phyloP scores from a whole-genome alignment of 2,329 filamentous ascomycete species.

The Dryadomyces quercivorus region DNA sequence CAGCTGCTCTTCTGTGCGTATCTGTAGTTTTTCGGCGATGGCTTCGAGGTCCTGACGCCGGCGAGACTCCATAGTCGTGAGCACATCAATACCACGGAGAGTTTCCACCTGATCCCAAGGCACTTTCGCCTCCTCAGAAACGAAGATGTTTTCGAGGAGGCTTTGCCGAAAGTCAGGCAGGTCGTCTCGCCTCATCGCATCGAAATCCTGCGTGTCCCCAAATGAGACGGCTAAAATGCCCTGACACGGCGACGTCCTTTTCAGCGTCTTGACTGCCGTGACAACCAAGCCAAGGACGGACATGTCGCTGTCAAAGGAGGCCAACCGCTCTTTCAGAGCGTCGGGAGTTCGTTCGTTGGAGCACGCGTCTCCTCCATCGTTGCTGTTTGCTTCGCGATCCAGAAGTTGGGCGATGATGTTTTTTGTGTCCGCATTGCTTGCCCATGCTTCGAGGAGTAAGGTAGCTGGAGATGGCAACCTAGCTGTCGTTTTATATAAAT shows the following conservation, averaged over 20 bases:
- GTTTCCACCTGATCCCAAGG: constrained; percentile 6
- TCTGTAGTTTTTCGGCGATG: constrained; percentile 4
- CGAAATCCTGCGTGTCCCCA: background rate
- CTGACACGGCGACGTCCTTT: background rate
- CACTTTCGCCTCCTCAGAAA: constrained; percentile 4
- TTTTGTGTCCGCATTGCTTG: constrained; percentile 4
- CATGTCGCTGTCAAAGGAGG: constrained; percentile 8
- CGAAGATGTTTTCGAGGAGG: constrained; percentile 6
- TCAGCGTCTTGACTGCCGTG: constrained; percentile 7
- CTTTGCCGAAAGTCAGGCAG: background rate
- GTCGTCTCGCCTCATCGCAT: background rate
- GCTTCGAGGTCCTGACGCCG: constrained; percentile 8
- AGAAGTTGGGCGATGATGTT: constrained; percentile 5
- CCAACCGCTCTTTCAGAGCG: background rate
- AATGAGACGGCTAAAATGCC: background rate
- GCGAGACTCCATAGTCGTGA: constrained; percentile 8
- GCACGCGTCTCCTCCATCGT: too few relatives aligned
- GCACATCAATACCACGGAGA: constrained; percentile 7
- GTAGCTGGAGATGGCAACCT: constrained; percentile 7
- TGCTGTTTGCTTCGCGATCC: background rate
- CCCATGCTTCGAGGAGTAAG: constrained; percentile 11
- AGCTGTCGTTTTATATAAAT: constrained; percentile 1
- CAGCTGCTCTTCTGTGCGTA: constrained; percentile 1
- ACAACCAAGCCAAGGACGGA: constrained; percentile 7
- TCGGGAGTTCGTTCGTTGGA: background rate